phyloP scores from a whole-genome alignment of 164 flowering plant species.

The Vitis amurensis region DNA sequence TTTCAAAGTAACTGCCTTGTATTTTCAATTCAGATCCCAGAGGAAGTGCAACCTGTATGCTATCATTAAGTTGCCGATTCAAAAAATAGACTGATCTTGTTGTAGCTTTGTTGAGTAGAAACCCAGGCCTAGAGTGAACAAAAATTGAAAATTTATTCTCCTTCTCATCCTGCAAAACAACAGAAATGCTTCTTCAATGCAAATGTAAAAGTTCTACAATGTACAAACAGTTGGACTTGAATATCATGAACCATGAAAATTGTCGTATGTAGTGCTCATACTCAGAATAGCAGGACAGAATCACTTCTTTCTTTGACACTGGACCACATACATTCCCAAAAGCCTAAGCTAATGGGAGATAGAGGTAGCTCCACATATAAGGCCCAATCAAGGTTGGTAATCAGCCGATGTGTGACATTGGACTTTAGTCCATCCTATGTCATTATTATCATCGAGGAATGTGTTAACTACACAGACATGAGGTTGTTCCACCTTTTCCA shows the following conservation, averaged over 20 bases:
- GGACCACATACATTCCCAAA: too few species aligned
- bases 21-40: neutral
- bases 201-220: neutral
- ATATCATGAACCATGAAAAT: neutral
- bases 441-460: too few species aligned
- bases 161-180: conserved; percentile 60
- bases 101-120: conserved; percentile 71
- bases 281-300: too few species aligned
- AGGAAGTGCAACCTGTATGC: conserved; percentile 62
- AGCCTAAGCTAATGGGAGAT: too few species aligned
- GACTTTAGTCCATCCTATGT: too few species aligned
- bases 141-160: conserved; percentile 65
- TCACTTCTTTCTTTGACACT: too few species aligned
- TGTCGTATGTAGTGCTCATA: too few species aligned
- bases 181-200: neutral
- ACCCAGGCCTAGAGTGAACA: conserved; percentile 93
- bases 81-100: conserved; percentile 72
- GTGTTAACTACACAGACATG: too few species aligned
- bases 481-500: too few species aligned
- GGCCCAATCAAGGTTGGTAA: too few species aligned
- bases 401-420: too few species aligned
- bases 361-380: too few species aligned
- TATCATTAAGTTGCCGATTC: conserved; percentile 77
- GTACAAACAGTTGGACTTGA: neutral
- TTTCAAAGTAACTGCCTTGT: neutral